phyloP scores from a whole-genome alignment of 1,284 basidiomycete genomes.

The Tetrapyrgos nigripes region DNA sequence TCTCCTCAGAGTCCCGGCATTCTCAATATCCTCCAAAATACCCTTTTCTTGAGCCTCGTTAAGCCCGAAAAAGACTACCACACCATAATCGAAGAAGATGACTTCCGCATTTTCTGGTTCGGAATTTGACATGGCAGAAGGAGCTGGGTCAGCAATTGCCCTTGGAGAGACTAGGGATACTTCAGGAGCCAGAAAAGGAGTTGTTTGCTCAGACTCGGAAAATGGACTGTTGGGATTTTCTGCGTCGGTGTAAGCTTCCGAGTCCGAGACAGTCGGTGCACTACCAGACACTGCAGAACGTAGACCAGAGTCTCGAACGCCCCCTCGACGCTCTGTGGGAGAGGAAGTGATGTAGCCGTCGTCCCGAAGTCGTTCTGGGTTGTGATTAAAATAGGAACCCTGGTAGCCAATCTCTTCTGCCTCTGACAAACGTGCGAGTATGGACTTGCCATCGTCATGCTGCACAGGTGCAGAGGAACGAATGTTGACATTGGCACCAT shows the following conservation, averaged over 20 bases:
- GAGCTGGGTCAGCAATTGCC: not conserved
- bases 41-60: constrained; percentile 76
- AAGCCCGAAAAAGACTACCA: constrained; percentile 89
- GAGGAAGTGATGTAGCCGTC: constrained; percentile 66
- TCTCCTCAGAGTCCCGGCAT: constrained; percentile 70
- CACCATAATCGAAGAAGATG: constrained; percentile 87
- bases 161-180: not conserved
- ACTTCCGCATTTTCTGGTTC: constrained; percentile 77
- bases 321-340: constrained; percentile 40
- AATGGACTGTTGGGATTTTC: not conserved
- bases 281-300: constrained; percentile 19
- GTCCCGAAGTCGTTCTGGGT: constrained; percentile 32
- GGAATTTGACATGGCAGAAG: constrained; percentile 13
- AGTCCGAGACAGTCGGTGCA: constrained; percentile 17
- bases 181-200: not conserved
- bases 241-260: constrained; percentile 8
- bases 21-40: constrained; percentile 84
- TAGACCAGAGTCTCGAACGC: constrained; percentile 15
- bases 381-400: constrained; percentile 77
- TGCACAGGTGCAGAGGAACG: constrained; percentile 80
- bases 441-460: constrained; percentile 63
- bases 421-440: constrained; percentile 76
- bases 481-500: constrained; percentile 84
- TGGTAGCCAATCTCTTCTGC: constrained; percentile 92
- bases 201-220: not conserved